Evolutionary conservation across 1,284 basidiomycete genomes (phyloP).

Genomic region (Cryptococcus jaspeensis): DNA sequence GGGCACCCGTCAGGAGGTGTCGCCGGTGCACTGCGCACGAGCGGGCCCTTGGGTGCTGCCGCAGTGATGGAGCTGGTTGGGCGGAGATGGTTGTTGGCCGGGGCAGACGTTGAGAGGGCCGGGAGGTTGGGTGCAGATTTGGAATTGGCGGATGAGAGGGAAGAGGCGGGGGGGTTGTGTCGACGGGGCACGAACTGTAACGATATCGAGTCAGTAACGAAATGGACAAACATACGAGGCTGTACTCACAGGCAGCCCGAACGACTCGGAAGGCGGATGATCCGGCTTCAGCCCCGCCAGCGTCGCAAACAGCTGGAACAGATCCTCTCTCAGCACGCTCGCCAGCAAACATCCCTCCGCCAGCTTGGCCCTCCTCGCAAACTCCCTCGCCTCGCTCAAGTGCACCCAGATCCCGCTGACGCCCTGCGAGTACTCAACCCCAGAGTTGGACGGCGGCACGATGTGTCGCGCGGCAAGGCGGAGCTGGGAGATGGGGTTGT

Average conservation of each 20-base stretch:
- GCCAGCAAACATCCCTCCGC: constrained; percentile 22
- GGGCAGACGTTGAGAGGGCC: constrained; percentile 16
- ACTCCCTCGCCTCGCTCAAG: constrained; percentile 33
- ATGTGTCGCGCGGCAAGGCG: constrained; percentile 26
- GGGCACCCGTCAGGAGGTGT: constrained; percentile 41
- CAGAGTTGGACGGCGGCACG: constrained; percentile 19
- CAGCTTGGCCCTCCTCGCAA: constrained; percentile 28
- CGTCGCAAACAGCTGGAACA: constrained; percentile 30
- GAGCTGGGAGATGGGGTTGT: constrained; percentile 23
- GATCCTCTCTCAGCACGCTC: constrained; percentile 37
- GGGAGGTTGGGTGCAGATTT: constrained; percentile 32
- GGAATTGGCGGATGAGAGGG: constrained; percentile 23
- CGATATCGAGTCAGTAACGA: not conserved
- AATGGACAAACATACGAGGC: no score
- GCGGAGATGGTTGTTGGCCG: constrained; percentile 8
- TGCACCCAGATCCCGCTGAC: constrained; percentile 44
- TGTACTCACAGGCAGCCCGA: constrained; percentile 30
- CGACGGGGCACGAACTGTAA: constrained; percentile 15
- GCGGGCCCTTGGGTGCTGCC: constrained; percentile 26
- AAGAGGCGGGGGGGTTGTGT: constrained; percentile 5
- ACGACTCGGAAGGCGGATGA: constrained; percentile 33
- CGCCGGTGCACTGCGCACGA: constrained; percentile 34
- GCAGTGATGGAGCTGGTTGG: not conserved
- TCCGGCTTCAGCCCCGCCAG: constrained; percentile 37
- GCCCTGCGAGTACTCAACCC: constrained; percentile 30